A percentile compares a stretch with the other conserved stretches of the same genome.
Evolutionary conservation across 371 early-diverging fungal species (phyloP).

Genomic region (Mortierella sp.): DNA sequence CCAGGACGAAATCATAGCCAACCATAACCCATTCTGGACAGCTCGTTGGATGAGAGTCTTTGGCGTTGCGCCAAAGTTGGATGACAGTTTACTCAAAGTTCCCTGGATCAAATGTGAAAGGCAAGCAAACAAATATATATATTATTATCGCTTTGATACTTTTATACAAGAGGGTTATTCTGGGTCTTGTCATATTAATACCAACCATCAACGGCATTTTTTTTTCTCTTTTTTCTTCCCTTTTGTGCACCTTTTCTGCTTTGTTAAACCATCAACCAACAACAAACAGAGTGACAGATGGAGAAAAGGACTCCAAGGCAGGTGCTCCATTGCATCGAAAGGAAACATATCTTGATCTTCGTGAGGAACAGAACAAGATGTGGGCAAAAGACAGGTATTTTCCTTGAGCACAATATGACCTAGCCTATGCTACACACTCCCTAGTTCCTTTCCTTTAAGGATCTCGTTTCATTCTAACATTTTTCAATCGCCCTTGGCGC

Average conservation of each 20-base stretch:
- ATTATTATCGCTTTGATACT: no score
- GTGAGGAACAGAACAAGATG: conserved; percentile 47
- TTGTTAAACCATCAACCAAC: no score
- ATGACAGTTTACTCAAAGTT: conserved; percentile 50
- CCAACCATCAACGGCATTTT: no score
- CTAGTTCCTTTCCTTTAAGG: background rate
- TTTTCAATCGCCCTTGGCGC: background rate
- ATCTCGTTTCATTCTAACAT: background rate
- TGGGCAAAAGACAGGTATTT: conserved; percentile 53
- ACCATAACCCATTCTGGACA: conserved; percentile 50
- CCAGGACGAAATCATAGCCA: conserved; percentile 44
- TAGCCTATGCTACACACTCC: background rate
- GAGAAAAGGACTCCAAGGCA: conserved; percentile 31
- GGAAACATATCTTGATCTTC: conserved; percentile 47
- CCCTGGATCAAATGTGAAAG: conserved; percentile 53
- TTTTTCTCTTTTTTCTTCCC: no score
- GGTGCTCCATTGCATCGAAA: conserved; percentile 34
- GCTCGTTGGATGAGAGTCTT: conserved; percentile 53
- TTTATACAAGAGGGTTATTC: no score
- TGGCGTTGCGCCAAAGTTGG: conserved; percentile 41
- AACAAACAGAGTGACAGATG: no score
- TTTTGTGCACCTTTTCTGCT: no score
- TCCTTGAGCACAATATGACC: background rate
- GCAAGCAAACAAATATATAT: background rate
- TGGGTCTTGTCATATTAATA: no score